Evolutionary conservation across 805 yeast species (phyloP), one percentile per base, ranked within the genome.

Genomic region (Candida lessepsii): DNA sequence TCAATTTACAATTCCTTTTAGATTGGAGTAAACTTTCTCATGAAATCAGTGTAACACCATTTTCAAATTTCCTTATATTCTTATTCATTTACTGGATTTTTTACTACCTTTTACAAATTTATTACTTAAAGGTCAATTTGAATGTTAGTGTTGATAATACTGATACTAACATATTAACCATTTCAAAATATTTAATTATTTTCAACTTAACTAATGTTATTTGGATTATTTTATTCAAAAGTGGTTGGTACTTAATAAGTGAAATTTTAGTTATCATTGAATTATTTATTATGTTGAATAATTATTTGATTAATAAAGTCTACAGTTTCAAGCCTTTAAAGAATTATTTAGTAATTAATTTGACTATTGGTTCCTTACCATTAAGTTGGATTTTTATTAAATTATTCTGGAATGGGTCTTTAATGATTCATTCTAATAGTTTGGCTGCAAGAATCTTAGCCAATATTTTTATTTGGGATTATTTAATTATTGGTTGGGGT

Each of bases 321-420:
- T 79, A 73, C 53, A 51, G 72, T 13, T 65, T 81, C 54, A 67
- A 70, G 40, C 80, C 80, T 8, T 49, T 78, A 35, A 46, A 63
- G 39, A 70, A 68, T 44, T 80, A 81, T 76, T 47, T 79, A 21
- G 60, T 78, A 27, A 66, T 84, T 37, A 95, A 87, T 61, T 61
- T 80, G 49, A 75, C 91, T 11, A 71, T 73, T 10, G 73, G 79
- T 8, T 86, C 90, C 0, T 50, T 85, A 51, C 95, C 96, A 10
- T 59, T 84, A 40, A 70, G 84, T 23, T 87, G 95, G 95, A 62
- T 81, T 26, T 57, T 83, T 43, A 84, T 80, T 54, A 81, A 80
- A 17, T 57, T 86, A 27, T 83, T 86, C 68, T 87, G 95, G 95
- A 84, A 83, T 55, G 95, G 95, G 33, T 89, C 95, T 2, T 83